phyloP scores from a whole-genome alignment of 345 rosid species.

The Kandelia obovata region DNA sequence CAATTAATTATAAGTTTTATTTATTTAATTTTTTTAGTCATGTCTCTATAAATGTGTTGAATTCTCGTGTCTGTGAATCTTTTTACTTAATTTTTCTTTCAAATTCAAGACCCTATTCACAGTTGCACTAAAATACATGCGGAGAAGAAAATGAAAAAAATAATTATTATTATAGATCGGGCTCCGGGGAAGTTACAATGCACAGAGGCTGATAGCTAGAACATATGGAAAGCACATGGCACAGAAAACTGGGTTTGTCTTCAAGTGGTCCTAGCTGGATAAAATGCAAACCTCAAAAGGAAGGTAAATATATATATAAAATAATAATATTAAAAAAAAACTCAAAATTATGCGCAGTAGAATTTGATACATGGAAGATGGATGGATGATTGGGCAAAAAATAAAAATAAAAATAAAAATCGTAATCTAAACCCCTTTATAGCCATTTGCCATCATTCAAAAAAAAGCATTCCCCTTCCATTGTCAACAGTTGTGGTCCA shows the following conservation, averaged over 20 bases:
- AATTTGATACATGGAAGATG: not conserved
- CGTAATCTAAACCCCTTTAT: conserved; percentile 8
- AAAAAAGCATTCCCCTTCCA: not conserved
- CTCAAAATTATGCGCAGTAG: not conserved
- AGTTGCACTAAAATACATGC: not conserved
- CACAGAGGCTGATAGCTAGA: too few species aligned
- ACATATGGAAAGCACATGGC: too few species aligned
- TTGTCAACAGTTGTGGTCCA: conserved; percentile 16
- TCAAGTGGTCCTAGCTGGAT: not conserved
- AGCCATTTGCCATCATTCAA: conserved; percentile 16
- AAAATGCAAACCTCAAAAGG: not conserved
- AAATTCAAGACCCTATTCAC: not conserved
- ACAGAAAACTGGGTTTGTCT: not conserved
- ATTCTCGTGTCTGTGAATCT: too few species aligned
- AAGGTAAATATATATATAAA: not conserved
- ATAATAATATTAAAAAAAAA: too few species aligned
- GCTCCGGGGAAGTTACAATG: not conserved
- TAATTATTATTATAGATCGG: too few species aligned
- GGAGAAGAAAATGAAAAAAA: not conserved
- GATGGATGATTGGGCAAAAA: not conserved
- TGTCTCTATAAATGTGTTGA: too few species aligned
- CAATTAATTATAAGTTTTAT: too few species aligned
- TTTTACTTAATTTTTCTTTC: not conserved
- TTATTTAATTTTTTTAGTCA: too few species aligned
- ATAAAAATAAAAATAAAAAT: not conserved